Conservation (phyloP, 768 basidiomycete species). For the Filobasidium wieringae region DNA sequence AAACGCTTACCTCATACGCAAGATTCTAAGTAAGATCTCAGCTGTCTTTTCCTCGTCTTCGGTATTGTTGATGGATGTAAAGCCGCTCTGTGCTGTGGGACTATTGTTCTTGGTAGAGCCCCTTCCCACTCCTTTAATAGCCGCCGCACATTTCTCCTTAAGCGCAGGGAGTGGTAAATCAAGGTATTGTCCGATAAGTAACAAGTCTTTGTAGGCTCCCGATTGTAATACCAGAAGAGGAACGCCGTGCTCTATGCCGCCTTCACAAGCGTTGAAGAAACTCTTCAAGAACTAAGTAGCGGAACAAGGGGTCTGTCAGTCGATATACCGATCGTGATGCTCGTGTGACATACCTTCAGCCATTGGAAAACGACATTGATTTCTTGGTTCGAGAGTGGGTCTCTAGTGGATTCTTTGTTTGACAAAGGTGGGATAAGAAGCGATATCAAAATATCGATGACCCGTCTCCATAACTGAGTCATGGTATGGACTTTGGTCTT, state of each 20-base stretch:
- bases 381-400: conserved; percentile 18
- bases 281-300: conserved; percentile 22
- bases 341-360: conserved; percentile 21
- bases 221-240: conserved; percentile 23
- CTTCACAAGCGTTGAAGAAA: conserved; percentile 37
- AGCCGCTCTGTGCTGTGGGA: neutral
- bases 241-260: conserved; percentile 33
- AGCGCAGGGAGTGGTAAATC: conserved; percentile 32
- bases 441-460: conserved; percentile 31
- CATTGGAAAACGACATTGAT: conserved; percentile 38
- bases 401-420: conserved; percentile 19
- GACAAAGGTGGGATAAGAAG: conserved; percentile 35
- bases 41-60: conserved; percentile 30
- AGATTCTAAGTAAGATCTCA: conserved; percentile 34
- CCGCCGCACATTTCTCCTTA: conserved; percentile 27
- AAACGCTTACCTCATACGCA: conserved; percentile 26
- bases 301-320: neutral
- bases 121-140: conserved; percentile 27
- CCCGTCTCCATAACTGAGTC: conserved; percentile 29
- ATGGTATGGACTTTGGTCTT: conserved; percentile 22
- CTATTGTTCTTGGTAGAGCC: neutral
- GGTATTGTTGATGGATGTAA: neutral
- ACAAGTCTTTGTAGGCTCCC: conserved; percentile 31
- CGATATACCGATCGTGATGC: neutral
- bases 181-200: conserved; percentile 35